phyloP scores from a whole-genome alignment of 495 filamentous ascomycete genomes.

The Aspergillus kassunensis region DNA sequence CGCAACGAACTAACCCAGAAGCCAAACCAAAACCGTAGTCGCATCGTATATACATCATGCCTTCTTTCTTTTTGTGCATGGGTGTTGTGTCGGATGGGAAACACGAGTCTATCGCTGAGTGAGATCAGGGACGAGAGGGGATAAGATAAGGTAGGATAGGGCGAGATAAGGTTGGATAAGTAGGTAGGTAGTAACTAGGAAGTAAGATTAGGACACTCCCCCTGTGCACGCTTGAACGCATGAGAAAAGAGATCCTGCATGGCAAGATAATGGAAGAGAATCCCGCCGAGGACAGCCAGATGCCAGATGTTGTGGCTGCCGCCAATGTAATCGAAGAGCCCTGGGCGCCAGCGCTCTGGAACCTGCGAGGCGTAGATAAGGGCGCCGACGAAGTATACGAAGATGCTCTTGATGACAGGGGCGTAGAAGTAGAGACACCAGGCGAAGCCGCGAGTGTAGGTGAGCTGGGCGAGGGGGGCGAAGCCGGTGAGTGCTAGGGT shows the following conservation, averaged over 20 bases:
- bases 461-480: slow-evolving; percentile 80
- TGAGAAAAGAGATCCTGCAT: slow-evolving; percentile 92
- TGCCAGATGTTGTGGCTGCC: slow-evolving; percentile 98
- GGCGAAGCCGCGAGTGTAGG: slow-evolving; percentile 64
- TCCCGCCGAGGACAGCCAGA: slow-evolving; percentile 90
- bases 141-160: not conserved
- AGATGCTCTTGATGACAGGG: slow-evolving; percentile 76
- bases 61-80: not conserved
- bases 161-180: not conserved
- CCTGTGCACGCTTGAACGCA: slow-evolving; percentile 70
- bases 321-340: slow-evolving; percentile 89
- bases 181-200: not conserved
- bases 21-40: not conserved
- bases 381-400: slow-evolving; percentile 83
- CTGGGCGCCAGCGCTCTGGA: slow-evolving; percentile 89
- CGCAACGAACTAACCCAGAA: too few relatives aligned
- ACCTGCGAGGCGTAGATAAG: slow-evolving; percentile 88
- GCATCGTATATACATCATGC: slow-evolving; percentile 5
- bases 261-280: slow-evolving; percentile 90
- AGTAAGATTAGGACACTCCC: slow-evolving; percentile 46
- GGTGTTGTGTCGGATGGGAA: not conserved
- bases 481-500: slow-evolving; percentile 87
- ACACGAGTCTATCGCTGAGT: not conserved
- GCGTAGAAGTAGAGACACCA: slow-evolving; percentile 85
- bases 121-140: not conserved